Percentiles rank a stretch among this genome's conserved stretches.
These are phyloP conservation scores for Paramecium octaurelia DNA, from an alignment of 73 alveolate genomes.

Conservation along the genomic window DNA sequence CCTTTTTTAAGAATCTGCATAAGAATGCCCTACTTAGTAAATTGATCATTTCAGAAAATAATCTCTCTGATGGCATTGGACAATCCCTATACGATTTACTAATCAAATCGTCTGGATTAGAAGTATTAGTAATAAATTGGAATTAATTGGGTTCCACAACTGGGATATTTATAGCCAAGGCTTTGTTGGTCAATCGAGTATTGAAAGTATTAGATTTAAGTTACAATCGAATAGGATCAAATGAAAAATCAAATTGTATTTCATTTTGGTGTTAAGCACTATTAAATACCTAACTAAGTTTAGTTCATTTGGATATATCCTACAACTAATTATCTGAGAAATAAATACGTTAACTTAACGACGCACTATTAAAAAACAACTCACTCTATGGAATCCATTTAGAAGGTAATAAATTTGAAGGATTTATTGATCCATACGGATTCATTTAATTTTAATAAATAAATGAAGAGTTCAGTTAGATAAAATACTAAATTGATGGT, in stretches of 20 bases:
- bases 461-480: background rate
- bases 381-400: slow-evolving; percentile 16
- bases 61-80: background rate
- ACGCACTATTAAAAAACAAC: background rate
- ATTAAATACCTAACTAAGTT: background rate
- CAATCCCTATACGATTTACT: background rate
- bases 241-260: slow-evolving; percentile 14
- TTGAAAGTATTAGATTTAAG: slow-evolving; percentile 31
- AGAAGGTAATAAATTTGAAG: slow-evolving; percentile 38
- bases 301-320: slow-evolving; percentile 37
- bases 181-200: background rate
- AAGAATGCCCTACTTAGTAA: background rate
- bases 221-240: slow-evolving; percentile 24
- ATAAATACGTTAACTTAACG: background rate
- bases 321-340: background rate
- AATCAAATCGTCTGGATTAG: background rate
- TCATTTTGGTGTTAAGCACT: slow-evolving; percentile 8
- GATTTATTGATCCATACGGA: slow-evolving; percentile 24
- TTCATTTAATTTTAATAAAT: slow-evolving; percentile 7
- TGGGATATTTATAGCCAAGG: slow-evolving; percentile 8
- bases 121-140: background rate
- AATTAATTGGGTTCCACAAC: background rate
- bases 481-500: slow-evolving; percentile 12
- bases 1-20: background rate
- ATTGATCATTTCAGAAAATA: background rate